phyloP scores from a whole-genome alignment of 1,139 yeast genomes.

The Taphrina betulina region DNA sequence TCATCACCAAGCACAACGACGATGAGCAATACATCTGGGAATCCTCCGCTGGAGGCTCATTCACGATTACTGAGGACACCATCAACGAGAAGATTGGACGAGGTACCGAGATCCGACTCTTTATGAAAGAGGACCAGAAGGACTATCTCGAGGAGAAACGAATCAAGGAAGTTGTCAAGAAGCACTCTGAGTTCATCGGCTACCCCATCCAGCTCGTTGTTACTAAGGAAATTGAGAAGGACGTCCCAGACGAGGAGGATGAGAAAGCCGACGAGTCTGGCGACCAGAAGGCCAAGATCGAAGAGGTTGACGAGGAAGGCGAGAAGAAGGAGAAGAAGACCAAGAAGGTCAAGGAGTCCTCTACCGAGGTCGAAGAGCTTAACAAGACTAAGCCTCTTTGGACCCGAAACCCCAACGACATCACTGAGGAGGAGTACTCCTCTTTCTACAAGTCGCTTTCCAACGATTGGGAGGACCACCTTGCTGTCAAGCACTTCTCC shows the following conservation, averaged over 20 bases:
- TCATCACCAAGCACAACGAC: constrained; percentile 96
- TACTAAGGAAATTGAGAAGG: constrained; percentile 98
- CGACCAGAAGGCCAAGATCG: constrained; percentile 61
- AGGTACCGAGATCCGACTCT: constrained; percentile 94
- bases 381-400: constrained; percentile 99
- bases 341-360: constrained; percentile 79
- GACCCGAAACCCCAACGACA: constrained; percentile 99
- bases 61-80: constrained; percentile 84
- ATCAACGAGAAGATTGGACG: constrained; percentile 66
- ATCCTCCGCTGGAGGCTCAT: constrained; percentile 99
- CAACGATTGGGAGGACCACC: constrained; percentile 99
- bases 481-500: constrained; percentile 98
- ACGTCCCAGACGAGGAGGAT: constrained; percentile 66
- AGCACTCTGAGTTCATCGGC: constrained; percentile 98
- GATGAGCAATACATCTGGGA: constrained; percentile 99
- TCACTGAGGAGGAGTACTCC: constrained; percentile 97
- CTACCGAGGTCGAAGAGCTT: constrained; percentile 90
- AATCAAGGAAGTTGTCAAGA: constrained; percentile 98
- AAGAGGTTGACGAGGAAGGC: constrained; percentile 65
- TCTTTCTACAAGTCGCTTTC: constrained; percentile 99
- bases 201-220: constrained; percentile 99
- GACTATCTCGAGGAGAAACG: constrained; percentile 99
- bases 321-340: constrained; percentile 64
- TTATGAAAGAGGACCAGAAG: constrained; percentile 97
- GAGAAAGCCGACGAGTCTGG: constrained; percentile 56